Conservation (phyloP, 1,284 basidiomycete genomes). For the Serendipita sp. region DNA sequence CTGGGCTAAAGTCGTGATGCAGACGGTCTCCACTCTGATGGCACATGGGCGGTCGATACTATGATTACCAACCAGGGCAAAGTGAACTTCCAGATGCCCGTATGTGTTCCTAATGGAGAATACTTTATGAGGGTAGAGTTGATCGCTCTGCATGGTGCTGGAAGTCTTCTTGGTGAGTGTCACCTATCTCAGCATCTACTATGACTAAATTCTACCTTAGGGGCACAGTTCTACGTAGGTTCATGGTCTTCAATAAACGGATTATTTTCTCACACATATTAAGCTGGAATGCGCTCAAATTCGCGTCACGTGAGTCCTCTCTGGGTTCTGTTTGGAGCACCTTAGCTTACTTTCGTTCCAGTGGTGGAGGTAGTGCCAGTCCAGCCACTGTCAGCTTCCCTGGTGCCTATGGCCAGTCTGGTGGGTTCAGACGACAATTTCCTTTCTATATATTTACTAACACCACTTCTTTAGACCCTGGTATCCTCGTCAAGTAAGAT, state of each 20-base stretch:
- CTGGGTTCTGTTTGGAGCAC: background rate
- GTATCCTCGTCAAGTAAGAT: slow-evolving; percentile 27
- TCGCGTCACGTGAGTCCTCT: slow-evolving; percentile 24
- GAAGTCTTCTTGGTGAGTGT: slow-evolving; percentile 3
- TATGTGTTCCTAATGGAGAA: slow-evolving; percentile 30
- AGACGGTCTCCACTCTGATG: slow-evolving; percentile 7
- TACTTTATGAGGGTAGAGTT: slow-evolving; percentile 3
- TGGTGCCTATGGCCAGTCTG: slow-evolving; percentile 19
- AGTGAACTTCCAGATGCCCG: slow-evolving; percentile 36
- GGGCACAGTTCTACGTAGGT: slow-evolving; percentile 16
- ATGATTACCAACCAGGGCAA: background rate
- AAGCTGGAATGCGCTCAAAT: slow-evolving; percentile 42
- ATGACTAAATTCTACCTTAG: background rate
- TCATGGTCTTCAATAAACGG: background rate
- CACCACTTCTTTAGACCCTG: slow-evolving; percentile 26
- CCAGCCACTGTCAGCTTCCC: slow-evolving; percentile 38
- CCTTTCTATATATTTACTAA: slow-evolving; percentile 21
- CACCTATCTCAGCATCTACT: background rate
- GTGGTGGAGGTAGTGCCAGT: slow-evolving; percentile 30
- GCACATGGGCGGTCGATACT: background rate
- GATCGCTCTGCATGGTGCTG: slow-evolving; percentile 11
- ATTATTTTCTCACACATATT: background rate
- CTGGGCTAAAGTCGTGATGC: slow-evolving; percentile 10
- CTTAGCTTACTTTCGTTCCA: background rate
- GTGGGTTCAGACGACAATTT: slow-evolving; percentile 12